These are phyloP conservation scores for Forsythia suspensa DNA, from an alignment of 257 asterid species.

Conservation along the genomic window DNA sequence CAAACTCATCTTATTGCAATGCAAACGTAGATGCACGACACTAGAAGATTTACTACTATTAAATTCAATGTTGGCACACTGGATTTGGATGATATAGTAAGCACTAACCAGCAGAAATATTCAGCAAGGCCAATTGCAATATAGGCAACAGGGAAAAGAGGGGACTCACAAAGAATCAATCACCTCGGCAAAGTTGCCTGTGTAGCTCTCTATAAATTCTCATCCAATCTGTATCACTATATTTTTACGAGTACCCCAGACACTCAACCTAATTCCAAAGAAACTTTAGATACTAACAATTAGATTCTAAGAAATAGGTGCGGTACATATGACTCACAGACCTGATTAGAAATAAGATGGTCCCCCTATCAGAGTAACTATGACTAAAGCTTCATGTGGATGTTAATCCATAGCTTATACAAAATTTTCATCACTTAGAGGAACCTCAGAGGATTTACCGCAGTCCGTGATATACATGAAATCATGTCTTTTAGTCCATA, in stretches of 20 bases:
- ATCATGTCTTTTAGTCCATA: background rate
- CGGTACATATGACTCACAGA: background rate
- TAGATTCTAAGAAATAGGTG: background rate
- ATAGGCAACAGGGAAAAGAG: slow-evolving; percentile 30
- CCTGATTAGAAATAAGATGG: background rate
- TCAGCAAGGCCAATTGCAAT: slow-evolving; percentile 7
- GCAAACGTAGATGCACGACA: background rate
- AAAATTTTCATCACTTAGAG: slow-evolving; percentile 38
- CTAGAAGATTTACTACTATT: background rate
- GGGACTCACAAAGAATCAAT: slow-evolving; percentile 9
- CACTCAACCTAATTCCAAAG: background rate
- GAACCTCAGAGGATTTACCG: background rate
- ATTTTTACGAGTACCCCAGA: background rate
- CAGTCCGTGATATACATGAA: background rate
- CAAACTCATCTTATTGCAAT: background rate
- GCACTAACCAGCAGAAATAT: background rate
- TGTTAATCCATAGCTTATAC: slow-evolving; percentile 31
- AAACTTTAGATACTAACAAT: background rate
- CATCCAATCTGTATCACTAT: background rate
- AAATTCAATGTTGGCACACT: background rate
- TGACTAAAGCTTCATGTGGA: slow-evolving; percentile 37
- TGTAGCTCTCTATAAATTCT: background rate
- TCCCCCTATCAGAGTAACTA: slow-evolving; percentile 57
- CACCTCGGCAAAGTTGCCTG: slow-evolving; percentile 24
- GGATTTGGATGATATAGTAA: background rate